phyloP scores from a whole-genome alignment of 768 basidiomycete genomes.

The Rubroboletus pulcherrimus region DNA sequence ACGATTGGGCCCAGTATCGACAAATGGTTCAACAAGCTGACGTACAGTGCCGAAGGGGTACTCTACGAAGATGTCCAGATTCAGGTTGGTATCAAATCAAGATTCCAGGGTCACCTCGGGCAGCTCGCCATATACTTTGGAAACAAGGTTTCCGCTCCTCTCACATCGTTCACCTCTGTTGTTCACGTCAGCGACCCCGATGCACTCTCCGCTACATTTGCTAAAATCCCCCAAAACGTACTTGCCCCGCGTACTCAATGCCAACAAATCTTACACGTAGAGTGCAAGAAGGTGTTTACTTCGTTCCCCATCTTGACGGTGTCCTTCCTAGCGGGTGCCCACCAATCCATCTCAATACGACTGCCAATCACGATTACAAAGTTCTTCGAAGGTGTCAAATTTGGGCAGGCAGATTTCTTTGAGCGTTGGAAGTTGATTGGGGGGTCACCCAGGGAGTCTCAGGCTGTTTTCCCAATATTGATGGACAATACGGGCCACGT shows the following conservation, averaged over 20 bases:
- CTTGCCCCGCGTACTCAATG: constrained; percentile 83
- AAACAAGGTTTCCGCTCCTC: constrained; percentile 87
- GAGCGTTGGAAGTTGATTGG: constrained; percentile 98
- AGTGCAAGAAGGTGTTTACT: constrained; percentile 87
- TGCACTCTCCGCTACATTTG: constrained; percentile 77
- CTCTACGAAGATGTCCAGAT: constrained; percentile 95
- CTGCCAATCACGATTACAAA: constrained; percentile 87
- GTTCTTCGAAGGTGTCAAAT: constrained; percentile 90
- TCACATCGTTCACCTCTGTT: constrained; percentile 87
- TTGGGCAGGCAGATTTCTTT: constrained; percentile 85
- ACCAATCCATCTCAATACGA: constrained; percentile 78
- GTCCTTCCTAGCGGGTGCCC: constrained; percentile 90
- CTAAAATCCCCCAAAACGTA: constrained; percentile 83
- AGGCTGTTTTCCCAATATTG: constrained; percentile 77
- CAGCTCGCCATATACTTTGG: constrained; percentile 94
- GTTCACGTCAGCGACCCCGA: constrained; percentile 70
- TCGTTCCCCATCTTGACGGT: constrained; percentile 75
- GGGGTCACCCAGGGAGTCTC: constrained; percentile 89
- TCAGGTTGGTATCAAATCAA: constrained; percentile 94
- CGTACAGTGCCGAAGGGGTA: constrained; percentile 77
- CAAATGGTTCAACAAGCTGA: constrained; percentile 85
- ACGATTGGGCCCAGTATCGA: constrained; percentile 72
- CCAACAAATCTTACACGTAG: constrained; percentile 90
- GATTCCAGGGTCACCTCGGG: constrained; percentile 92
- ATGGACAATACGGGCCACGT: constrained; percentile 67